Base-by-base conservation (phyloP, 192 early-diverging fungal species). In the Coemansia guatemalensis region DNA sequence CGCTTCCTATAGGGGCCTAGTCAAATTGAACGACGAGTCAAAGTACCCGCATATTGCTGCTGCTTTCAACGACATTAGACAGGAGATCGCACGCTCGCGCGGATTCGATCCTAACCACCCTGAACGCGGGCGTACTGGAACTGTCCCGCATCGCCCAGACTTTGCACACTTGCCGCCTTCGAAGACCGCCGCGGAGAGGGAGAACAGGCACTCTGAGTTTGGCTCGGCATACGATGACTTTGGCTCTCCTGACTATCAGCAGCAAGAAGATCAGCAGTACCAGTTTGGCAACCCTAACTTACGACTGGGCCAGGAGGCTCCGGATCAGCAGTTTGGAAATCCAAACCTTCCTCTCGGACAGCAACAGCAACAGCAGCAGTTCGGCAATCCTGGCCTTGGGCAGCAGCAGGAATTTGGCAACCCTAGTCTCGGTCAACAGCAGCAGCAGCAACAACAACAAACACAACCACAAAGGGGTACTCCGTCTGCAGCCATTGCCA, bases 41-140 rank as follows among this genome's bases (percentile, higher is more conserved):
- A 68, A 68, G 47, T 79, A 79, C 56, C 76, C 76, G 18, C 55
- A 69, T 39, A 79, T 79, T 35, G 50, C 52, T 12, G 71, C 71
- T 1, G 60, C 70, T 0, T 69, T 79, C 54, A 51, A 32, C 4
- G 75, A 78, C 26, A 68, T 78, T 17, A 57, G 33, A 1, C 24
- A 53, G 0, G 75, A 78, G 67, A 73, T 78, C 18, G 41, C 69
- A 41, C 69, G 67, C 17, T 56, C 70, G 0, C 48, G 29, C 4
- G 75, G 75, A 21, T 47, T 69, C 6, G 75, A 78, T 56, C 75
- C 75, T 2, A 27, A 35, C 21, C 54, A 69, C 29, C 67, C 70
- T 14, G 64, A 78, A 26, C 53, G 39, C 8, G 51, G 67, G 2
- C 66, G 50, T 12, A 12, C 18, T 22, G 55, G 50, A 2, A 27